Conservation (phyloP, 805 yeast species). For the Saccharomyces jurei region DNA sequence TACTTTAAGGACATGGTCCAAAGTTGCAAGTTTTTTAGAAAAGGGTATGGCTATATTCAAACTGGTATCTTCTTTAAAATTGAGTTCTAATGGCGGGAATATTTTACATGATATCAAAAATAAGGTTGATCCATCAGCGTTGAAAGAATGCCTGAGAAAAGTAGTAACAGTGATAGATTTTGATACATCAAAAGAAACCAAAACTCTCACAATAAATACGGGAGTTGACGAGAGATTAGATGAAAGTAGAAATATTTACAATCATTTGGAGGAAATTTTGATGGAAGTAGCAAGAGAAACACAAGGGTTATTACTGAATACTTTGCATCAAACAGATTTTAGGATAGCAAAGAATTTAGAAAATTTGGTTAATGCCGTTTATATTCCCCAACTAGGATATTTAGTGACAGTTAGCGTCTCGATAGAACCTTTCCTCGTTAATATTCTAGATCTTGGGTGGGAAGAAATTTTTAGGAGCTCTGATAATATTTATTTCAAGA, state of each 20-base stretch:
- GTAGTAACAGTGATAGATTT: constrained; percentile 31
- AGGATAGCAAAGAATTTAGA: constrained; percentile 4
- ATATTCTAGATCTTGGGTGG: constrained; percentile 22
- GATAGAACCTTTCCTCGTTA: neutral
- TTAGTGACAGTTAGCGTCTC: constrained; percentile 25
- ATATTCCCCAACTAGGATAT: constrained; percentile 41
- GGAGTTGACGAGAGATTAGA: constrained; percentile 29
- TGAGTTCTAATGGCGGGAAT: neutral
- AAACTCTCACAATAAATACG: constrained; percentile 24
- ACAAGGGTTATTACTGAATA: constrained; percentile 1
- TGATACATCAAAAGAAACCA: constrained; percentile 28
- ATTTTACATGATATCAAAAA: constrained; percentile 13
- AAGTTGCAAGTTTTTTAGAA: constrained; percentile 19
- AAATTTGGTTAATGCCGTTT: constrained; percentile 30
- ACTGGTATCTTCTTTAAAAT: constrained; percentile 7
- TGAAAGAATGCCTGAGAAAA: constrained; percentile 10
- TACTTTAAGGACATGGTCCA: constrained; percentile 26
- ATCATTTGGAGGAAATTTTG: constrained; percentile 30
- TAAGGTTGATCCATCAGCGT: constrained; percentile 3
- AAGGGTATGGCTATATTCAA: constrained; percentile 12
- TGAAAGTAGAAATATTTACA: constrained; percentile 19
- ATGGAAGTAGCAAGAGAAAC: constrained; percentile 14
- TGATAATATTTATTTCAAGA: constrained; percentile 33
- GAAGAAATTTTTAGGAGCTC: constrained; percentile 33
- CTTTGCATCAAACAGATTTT: constrained; percentile 13